Evolutionary conservation across 495 filamentous ascomycete genomes (phyloP).

Genomic region (Penicillium salamii): DNA sequence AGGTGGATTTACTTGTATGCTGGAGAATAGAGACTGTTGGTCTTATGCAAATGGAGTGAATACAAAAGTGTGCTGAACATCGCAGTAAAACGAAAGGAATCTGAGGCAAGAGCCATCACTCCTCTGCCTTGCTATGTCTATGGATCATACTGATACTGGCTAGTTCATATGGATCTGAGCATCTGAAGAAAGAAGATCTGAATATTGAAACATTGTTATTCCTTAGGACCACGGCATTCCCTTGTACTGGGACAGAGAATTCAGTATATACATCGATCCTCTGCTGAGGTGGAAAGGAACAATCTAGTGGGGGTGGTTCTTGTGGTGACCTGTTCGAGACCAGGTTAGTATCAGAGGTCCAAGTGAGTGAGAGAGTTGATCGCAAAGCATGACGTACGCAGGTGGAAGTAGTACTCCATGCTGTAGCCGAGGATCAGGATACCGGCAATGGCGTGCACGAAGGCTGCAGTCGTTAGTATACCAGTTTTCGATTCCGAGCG

Average conservation of each 20-base stretch:
- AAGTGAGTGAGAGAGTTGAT: not conserved
- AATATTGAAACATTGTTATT: constrained; percentile 29
- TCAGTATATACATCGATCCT: constrained; percentile 44
- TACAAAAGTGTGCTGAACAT: not conserved
- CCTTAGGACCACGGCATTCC: constrained; percentile 29
- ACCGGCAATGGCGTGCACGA: constrained; percentile 77
- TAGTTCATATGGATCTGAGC: too few relatives aligned
- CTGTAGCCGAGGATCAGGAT: constrained; percentile 81
- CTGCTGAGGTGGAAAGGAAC: constrained; percentile 20
- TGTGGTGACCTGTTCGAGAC: constrained; percentile 77
- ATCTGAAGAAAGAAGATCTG: not conserved
- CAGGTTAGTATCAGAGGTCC: constrained; percentile 12
- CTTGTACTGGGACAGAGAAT: constrained; percentile 26
- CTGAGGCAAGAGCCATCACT: not conserved
- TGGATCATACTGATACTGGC: not conserved
- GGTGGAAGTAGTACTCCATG: constrained; percentile 99
- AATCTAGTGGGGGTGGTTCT: constrained; percentile 95
- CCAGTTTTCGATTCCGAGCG: not conserved
- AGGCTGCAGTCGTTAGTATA: constrained; percentile 53
- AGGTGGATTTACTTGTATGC: too few relatives aligned
- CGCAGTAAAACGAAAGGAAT: not conserved
- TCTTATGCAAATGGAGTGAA: too few relatives aligned
- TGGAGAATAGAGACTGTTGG: too few relatives aligned
- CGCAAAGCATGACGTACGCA: constrained; percentile 63
- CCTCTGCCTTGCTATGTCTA: not conserved